Evolutionary conservation across 2,329 filamentous ascomycete genomes (phyloP).

Genomic region (Myriosclerotinia duriaeana): DNA sequence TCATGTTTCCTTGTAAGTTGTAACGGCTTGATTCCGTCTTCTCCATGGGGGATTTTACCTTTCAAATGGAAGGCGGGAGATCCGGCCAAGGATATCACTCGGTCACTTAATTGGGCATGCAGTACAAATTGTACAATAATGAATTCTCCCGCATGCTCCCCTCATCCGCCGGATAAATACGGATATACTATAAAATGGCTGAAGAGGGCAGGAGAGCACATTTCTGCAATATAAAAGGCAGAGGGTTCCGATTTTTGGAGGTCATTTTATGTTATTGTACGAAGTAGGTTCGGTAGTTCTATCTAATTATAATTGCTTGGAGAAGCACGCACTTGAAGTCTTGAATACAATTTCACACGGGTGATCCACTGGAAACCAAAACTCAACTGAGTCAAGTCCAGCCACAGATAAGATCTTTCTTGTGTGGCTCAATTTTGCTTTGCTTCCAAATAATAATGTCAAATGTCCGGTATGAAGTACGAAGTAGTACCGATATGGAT

Average conservation of each 20-base stretch:
- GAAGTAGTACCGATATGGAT: no score
- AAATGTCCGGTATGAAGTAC: no score
- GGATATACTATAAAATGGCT: neutral
- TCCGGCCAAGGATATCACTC: neutral
- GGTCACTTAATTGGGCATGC: neutral
- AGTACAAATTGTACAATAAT: neutral
- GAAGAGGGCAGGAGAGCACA: neutral
- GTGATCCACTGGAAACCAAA: neutral
- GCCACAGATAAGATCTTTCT: conserved; percentile 8
- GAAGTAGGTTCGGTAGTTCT: neutral
- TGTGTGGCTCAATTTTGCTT: neutral
- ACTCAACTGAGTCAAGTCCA: neutral
- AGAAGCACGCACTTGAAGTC: no score
- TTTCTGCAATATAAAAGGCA: neutral
- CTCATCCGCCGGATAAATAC: neutral
- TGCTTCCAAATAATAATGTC: neutral
- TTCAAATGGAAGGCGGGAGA: neutral
- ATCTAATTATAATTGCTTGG: no score
- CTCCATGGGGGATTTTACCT: neutral
- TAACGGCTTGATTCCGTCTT: neutral
- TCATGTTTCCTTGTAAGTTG: neutral
- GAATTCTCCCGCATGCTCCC: neutral
- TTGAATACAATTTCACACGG: no score
- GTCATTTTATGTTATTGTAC: neutral
- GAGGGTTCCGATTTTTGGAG: neutral